These are phyloP conservation scores for Elsinoe australis DNA, from an alignment of 2,329 filamentous ascomycete genomes.

Conservation along the genomic window DNA sequence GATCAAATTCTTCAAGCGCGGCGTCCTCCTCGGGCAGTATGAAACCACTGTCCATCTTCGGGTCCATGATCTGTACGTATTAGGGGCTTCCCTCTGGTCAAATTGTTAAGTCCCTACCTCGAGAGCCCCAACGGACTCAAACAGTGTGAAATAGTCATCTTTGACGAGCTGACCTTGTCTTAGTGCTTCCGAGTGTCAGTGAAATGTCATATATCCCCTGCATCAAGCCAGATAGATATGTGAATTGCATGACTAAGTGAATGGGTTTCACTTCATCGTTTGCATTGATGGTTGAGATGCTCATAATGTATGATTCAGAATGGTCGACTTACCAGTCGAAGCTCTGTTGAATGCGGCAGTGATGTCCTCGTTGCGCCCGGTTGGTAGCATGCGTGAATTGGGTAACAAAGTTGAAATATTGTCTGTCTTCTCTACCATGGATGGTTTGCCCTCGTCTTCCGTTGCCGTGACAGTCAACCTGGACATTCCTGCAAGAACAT, in stretches of 20 bases:
- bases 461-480: constrained; percentile 7
- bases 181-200: background rate
- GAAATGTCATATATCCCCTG: no score
- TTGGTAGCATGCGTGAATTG: no score
- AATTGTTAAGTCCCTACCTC: constrained; percentile 43
- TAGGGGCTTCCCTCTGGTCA: background rate
- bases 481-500: background rate
- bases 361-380: no score
- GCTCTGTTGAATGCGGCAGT: constrained; percentile 31
- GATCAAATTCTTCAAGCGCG: constrained; percentile 51
- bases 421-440: background rate
- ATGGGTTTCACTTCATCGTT: background rate
- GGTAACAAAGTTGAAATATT: no score
- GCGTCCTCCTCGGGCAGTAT: constrained; percentile 49
- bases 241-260: no score
- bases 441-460: background rate
- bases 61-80: constrained; percentile 78
- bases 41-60: constrained; percentile 96
- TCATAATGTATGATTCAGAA: background rate
- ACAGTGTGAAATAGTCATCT: constrained; percentile 88
- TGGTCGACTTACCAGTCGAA: constrained; percentile 22
- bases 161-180: constrained; percentile 75
- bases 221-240: no score
- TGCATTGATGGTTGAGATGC: no score
- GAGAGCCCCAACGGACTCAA: constrained; percentile 83